A percentile compares a stretch with the other conserved stretches of the same genome.
These are phyloP conservation scores for thale cress (Arabidopsis thaliana) DNA, from an alignment of 345 rosid species.

Conservation along the genomic window DNA sequence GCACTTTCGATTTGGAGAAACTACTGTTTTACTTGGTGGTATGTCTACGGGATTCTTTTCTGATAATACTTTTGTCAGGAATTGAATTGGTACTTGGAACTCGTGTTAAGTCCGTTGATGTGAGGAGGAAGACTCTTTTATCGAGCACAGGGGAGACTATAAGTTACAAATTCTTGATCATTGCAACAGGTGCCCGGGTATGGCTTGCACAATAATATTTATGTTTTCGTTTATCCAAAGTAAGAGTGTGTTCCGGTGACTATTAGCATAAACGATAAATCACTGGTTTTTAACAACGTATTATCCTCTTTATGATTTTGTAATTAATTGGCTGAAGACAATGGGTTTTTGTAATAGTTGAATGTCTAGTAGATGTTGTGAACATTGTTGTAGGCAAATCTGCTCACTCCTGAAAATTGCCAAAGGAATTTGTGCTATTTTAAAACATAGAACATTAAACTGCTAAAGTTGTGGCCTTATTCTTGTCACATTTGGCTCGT, in stretches of 20 bases:
- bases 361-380: slow-evolving; percentile 4
- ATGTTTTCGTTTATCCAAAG: background rate
- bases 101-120: slow-evolving; percentile 89
- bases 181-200: slow-evolving; percentile 99
- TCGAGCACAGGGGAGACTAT: slow-evolving; percentile 95
- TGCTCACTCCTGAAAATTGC: slow-evolving; percentile 2
- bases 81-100: slow-evolving; percentile 94
- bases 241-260: background rate
- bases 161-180: slow-evolving; percentile 81
- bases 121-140: slow-evolving; percentile 81
- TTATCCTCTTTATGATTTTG: background rate
- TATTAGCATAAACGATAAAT: background rate
- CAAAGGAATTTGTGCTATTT: background rate
- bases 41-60: slow-evolving; percentile 4
- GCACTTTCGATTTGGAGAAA: background rate
- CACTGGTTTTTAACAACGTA: background rate
- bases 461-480: slow-evolving; percentile 34
- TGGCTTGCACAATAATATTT: slow-evolving; percentile 44
- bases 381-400: background rate
- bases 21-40: background rate
- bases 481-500: slow-evolving; percentile 23
- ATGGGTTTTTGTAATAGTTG: background rate
- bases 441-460: background rate
- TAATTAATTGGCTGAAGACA: background rate
- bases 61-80: slow-evolving; percentile 55